These are phyloP conservation scores for Knoxdaviesia capensis DNA, from an alignment of 2,329 filamentous ascomycete species.

Conservation along the genomic window DNA sequence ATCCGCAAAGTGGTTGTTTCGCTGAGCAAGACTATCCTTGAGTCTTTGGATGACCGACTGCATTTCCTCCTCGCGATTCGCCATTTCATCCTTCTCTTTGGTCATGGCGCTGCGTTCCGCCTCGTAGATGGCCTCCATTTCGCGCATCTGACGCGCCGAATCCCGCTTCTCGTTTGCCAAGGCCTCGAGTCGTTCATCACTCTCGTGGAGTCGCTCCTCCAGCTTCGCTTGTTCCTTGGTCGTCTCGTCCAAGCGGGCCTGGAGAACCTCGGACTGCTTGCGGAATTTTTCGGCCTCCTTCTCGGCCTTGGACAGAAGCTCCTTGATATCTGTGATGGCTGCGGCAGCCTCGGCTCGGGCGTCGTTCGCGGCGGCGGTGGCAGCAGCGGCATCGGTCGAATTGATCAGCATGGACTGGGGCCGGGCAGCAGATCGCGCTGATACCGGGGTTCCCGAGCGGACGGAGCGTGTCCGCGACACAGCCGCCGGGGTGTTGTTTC, in stretches of 20 bases:
- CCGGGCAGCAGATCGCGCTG: constrained; percentile 50
- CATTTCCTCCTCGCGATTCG: constrained; percentile 72
- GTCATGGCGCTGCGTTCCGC: constrained; percentile 70
- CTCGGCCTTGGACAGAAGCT: constrained; percentile 66
- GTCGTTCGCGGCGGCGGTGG: constrained; percentile 39
- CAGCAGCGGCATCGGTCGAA: constrained; percentile 10
- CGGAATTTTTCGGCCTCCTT: constrained; percentile 55
- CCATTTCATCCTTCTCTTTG: constrained; percentile 81
- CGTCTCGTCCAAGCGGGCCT: constrained; percentile 71
- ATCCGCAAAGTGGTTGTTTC: constrained; percentile 35
- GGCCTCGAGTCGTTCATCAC: constrained; percentile 62
- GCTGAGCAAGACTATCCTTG: constrained; percentile 72
- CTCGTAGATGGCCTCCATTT: constrained; percentile 86
- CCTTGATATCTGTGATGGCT: constrained; percentile 65
- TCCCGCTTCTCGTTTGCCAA: constrained; percentile 76
- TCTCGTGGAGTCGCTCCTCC: constrained; percentile 75
- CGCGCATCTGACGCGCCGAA: constrained; percentile 60
- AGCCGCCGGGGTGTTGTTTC: constrained; percentile 15
- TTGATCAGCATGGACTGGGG: constrained; percentile 25
- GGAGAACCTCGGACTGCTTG: constrained; percentile 70
- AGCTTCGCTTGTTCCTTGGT: constrained; percentile 64
- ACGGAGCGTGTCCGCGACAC: constrained; percentile 42
- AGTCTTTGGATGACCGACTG: constrained; percentile 75
- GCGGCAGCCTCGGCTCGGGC: constrained; percentile 62
- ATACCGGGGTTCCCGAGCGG: constrained; percentile 44